Percentiles rank a stretch among this genome's conserved stretches.
Evolutionary conservation across 352 stramenopile genomes (phyloP).

Genomic region (Peronosclerospora sorghi): DNA sequence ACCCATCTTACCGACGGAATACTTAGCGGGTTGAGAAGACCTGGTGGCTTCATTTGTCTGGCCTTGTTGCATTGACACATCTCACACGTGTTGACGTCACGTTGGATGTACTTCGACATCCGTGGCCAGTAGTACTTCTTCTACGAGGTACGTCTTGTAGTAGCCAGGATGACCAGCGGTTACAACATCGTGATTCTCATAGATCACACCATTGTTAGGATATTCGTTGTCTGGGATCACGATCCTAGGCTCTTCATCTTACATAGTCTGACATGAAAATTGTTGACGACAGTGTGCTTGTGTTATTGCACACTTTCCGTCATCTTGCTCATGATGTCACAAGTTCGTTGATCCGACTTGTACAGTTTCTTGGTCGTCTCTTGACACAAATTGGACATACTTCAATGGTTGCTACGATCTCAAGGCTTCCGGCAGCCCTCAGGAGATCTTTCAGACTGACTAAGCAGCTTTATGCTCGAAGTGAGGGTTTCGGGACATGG

Average conservation of each 20-base stretch:
- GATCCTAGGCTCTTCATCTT: conserved; percentile 1
- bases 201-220: conserved; percentile 9
- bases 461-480: conserved; percentile 6
- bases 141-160: conserved; percentile 5
- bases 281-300: conserved; percentile 1
- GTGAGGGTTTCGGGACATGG: neutral
- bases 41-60: conserved; percentile 8
- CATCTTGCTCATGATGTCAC: too few relatives aligned
- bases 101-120: conserved; percentile 12
- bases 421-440: too few relatives aligned
- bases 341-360: too few relatives aligned
- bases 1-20: conserved; percentile 5
- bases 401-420: neutral
- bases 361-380: too few relatives aligned
- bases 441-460: neutral
- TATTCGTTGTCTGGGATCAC: too few relatives aligned
- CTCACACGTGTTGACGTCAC: conserved; percentile 1
- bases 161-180: too few relatives aligned
- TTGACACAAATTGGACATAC: neutral
- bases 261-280: conserved; percentile 3
- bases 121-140: conserved; percentile 4
- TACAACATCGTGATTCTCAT: conserved; percentile 1
- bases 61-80: conserved; percentile 15
- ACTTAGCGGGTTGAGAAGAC: conserved; percentile 4
- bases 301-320: neutral